Evolutionary conservation across 345 rosid species (phyloP), one percentile per base, ranked within the genome.

Genomic region (Schrenkiella parvula): DNA sequence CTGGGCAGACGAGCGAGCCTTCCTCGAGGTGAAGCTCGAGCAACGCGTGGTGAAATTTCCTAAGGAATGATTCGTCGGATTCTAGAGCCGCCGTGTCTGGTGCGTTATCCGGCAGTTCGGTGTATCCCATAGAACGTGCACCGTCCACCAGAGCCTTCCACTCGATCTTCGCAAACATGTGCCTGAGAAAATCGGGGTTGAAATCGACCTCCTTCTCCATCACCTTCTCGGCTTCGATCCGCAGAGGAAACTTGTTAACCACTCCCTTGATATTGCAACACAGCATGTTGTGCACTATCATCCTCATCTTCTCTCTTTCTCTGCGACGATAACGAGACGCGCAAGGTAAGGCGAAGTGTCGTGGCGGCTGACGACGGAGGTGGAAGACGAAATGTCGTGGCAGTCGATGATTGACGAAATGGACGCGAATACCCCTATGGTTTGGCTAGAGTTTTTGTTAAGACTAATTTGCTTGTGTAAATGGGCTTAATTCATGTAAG

Each of bases 231-330:
- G 73, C 89, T 67, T 84, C 86, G 78, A 92, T 86, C 11, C 64
- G 62, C 2, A 92, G 89, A 10, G 96, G 95, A 68, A 90, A 92
- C 32, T 92, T 92, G 32, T 86, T 87, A 28, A 79, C 32, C 7
- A 88, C 98, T 46, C 96, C 98, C 67, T 87, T 89, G 56, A 92
- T 82, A 82, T 87, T 88, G 42, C 88, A 88, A 0, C 95, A 80
- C 35, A 88, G 77, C 93, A 87, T 88, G 84, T 90, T 90, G 86
- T 90, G 96, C 11, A 90, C 91, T 31, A 87, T 73, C 28, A 88
- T 82, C 81, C 87, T 84, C 98, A 87, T 90, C 15, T 25, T 57
- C 53, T 26, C 35, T 13, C 10, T 62, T 56, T 55, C 68, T 60
- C 6, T 35, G 43, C 66, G n/a, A 31, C 48, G 55, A 57, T n/a